Conservation (phyloP, 495 filamentous ascomycete genomes). For the Aspergillus conjunctus region DNA sequence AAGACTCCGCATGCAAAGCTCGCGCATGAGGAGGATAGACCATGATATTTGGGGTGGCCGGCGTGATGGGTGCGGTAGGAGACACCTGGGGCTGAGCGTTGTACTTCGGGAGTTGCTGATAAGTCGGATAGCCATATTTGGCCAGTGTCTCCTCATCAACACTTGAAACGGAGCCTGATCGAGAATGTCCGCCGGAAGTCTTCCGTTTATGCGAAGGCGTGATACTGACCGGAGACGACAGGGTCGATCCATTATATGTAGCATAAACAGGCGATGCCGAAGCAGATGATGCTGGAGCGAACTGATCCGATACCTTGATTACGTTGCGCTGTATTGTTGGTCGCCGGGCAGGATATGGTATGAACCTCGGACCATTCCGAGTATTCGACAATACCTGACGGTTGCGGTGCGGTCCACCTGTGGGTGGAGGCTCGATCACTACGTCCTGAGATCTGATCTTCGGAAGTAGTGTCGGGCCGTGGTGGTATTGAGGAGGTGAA, state of each 20-base stretch:
- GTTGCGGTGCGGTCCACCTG: conserved; percentile 48
- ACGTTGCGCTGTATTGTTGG: conserved; percentile 57
- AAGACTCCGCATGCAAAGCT: conserved; percentile 20
- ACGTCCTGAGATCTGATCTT: conserved; percentile 88
- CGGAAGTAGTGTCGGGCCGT: conserved; percentile 81
- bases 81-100: conserved; percentile 50
- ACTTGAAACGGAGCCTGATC: conserved; percentile 68
- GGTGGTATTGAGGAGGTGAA: conserved; percentile 71
- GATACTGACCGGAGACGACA: conserved; percentile 68
- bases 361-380: conserved; percentile 51
- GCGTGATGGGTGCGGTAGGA: conserved; percentile 51
- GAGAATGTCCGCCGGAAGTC: conserved; percentile 45
- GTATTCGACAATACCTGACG: conserved; percentile 60
- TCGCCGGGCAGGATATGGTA: conserved; percentile 43
- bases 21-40: conserved; percentile 43
- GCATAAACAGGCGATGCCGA: conserved; percentile 47
- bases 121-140: conserved; percentile 78
- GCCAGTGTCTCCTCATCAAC: conserved; percentile 67
- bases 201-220: conserved; percentile 53
- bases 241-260: conserved; percentile 37
- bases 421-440: conserved; percentile 58
- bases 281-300: conserved; percentile 56
- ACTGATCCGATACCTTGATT: conserved; percentile 63
- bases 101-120: conserved; percentile 75
- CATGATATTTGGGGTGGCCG: conserved; percentile 44